These are phyloP conservation scores for Sphaerulina populicola DNA, from an alignment of 2,329 filamentous ascomycete genomes.

Conservation along the genomic window DNA sequence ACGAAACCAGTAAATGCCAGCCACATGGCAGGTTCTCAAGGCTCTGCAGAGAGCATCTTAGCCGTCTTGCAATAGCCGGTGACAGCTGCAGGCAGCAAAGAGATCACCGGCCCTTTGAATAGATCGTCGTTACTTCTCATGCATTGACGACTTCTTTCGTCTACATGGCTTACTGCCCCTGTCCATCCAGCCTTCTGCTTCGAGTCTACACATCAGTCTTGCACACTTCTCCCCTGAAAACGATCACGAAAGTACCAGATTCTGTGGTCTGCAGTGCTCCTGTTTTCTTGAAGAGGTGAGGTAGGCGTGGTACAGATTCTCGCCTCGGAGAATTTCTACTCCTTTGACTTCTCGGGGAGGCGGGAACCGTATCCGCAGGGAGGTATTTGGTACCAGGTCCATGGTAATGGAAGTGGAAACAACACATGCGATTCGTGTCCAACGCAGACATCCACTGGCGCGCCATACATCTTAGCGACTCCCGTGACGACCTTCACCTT, in stretches of 20 bases:
- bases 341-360: not conserved
- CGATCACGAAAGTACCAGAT: too few relatives aligned
- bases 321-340: not conserved
- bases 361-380: not conserved
- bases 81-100: conserved; percentile 1
- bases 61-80: not conserved
- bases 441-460: conserved; percentile 1
- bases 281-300: not conserved
- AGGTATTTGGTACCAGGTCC: not conserved
- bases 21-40: not conserved
- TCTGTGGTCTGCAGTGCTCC: not conserved
- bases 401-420: not conserved
- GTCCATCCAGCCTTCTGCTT: too few relatives aligned
- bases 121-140: too few relatives aligned
- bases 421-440: conserved; percentile 2
- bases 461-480: not conserved
- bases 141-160: too few relatives aligned
- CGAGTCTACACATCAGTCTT: too few relatives aligned
- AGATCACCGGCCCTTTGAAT: not conserved
- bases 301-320: not conserved
- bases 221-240: not conserved
- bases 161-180: too few relatives aligned
- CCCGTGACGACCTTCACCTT: not conserved
- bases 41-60: not conserved
- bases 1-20: not conserved